Base-by-base conservation (phyloP, 2,329 filamentous ascomycete genomes). In the Bimuria novae-zelandiae region DNA sequence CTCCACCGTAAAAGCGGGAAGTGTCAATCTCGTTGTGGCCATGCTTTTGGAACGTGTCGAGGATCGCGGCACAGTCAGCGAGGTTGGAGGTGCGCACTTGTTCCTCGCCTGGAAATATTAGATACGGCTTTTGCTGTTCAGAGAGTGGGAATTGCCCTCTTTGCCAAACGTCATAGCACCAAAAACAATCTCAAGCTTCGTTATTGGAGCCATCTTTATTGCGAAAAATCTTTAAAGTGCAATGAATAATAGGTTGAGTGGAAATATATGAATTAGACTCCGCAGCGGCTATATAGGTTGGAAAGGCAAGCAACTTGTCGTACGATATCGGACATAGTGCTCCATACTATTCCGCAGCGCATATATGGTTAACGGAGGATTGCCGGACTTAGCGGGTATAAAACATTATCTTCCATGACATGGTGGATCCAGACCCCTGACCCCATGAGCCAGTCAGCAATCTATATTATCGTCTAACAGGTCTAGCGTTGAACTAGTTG, bases 111-210 rank as follows among this genome's bases (percentile, higher is more conserved):
- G 53, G 23, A 30, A 22, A 19, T 8, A 29, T 45, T 17, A 42
- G 11, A 21, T 16, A 32, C 4, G n/a, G 12, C n/a, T 22, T 29
- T 12, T 16, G 37, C 25, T 10, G 27, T 19, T 27, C n/a, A 25
- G 19, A 14, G 29, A 30, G 11, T 17, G 3, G 10, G 14, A 4
- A 54, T 29, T 64, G 65, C 70, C 63, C 51, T 64, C 62, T 39
- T 64, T 66, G 33, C 73, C 73, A 35, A 75, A 67, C 12, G 69
- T 73, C 73, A 75, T 75, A 32, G 73, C 65, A n/a, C 73, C 73
- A 50, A 75, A 72, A 45, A 74, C 57, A 37, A 69, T 60, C 16
- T 67, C 59, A 44, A 69, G 54, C 4, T 52, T 53, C 1, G 61
- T 67, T 25, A 35, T 55, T n/a, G 61, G 45, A 21, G 56, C 22